Percentiles rank a stretch among this genome's conserved stretches.
These are phyloP conservation scores for Gigaspora rosea DNA, from an alignment of 192 early-diverging fungal species.

Conservation along the genomic window DNA sequence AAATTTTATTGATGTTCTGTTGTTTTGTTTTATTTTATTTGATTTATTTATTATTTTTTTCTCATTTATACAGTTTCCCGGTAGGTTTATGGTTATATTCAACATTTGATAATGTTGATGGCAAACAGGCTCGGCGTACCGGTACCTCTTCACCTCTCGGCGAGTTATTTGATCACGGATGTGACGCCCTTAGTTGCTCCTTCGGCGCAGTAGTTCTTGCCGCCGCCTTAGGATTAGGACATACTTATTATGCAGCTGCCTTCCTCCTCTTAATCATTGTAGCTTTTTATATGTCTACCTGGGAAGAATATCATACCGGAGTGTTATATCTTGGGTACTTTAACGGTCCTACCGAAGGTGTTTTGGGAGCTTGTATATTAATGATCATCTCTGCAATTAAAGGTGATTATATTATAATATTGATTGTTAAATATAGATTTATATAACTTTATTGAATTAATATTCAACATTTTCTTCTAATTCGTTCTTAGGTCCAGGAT, in stretches of 20 bases:
- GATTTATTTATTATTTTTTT: constrained; percentile 9
- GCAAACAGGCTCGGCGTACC: constrained; percentile 81
- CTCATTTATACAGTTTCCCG: constrained; percentile 63
- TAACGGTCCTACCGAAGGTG: constrained; percentile 86
- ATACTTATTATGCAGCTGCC: constrained; percentile 61
- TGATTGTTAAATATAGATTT: background rate
- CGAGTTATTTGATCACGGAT: constrained; percentile 85
- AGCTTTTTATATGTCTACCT: constrained; percentile 85
- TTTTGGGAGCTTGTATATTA: constrained; percentile 65
- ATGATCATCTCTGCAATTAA: constrained; percentile 72
- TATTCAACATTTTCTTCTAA: background rate
- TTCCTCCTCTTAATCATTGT: constrained; percentile 66
- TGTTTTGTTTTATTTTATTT: constrained; percentile 6
- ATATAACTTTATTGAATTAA: background rate
- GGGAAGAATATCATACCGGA: constrained; percentile 90
- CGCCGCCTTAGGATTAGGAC: constrained; percentile 72
- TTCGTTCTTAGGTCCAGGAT: constrained; percentile 32
- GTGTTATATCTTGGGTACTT: constrained; percentile 80
- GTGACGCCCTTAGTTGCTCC: constrained; percentile 85
- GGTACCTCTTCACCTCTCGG: constrained; percentile 76
- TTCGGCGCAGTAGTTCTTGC: constrained; percentile 74
- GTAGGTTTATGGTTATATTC: constrained; percentile 85
- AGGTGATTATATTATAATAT: constrained; percentile 39
- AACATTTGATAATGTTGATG: constrained; percentile 89
- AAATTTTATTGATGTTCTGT: constrained; percentile 13